Conservation (phyloP, 2,329 filamentous ascomycete species). For the Falciphora oryzae region DNA sequence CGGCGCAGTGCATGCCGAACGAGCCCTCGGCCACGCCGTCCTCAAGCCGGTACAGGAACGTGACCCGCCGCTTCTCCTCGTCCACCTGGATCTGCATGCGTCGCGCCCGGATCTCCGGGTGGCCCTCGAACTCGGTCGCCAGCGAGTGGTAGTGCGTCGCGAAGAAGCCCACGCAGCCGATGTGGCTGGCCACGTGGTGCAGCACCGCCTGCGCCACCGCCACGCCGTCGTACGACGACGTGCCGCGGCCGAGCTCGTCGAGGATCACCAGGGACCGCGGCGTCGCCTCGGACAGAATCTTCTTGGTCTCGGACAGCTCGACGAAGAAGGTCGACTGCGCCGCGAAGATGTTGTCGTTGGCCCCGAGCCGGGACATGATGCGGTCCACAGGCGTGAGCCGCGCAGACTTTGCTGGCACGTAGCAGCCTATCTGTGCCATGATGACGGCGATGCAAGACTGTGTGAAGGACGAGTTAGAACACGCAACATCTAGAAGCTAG, state of each 20-base stretch:
- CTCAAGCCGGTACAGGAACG: constrained; percentile 92
- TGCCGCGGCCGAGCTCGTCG: constrained; percentile 92
- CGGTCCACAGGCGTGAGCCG: constrained; percentile 86
- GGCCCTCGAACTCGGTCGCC: constrained; percentile 80
- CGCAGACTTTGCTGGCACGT: constrained; percentile 78
- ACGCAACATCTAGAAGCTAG: not conserved
- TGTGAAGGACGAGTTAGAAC: constrained; percentile 19
- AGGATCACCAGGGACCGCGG: constrained; percentile 92
- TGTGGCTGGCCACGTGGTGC: constrained; percentile 90
- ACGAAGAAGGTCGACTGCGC: constrained; percentile 98
- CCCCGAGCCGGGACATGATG: constrained; percentile 96
- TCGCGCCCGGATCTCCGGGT: constrained; percentile 80
- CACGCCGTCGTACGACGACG: constrained; percentile 91
- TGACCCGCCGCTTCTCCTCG: constrained; percentile 76
- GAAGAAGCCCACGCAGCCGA: constrained; percentile 93
- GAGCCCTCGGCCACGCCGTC: constrained; percentile 91
- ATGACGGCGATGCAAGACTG: constrained; percentile 93
- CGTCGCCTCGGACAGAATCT: constrained; percentile 91
- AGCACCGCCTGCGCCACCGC: constrained; percentile 94
- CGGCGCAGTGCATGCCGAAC: constrained; percentile 98
- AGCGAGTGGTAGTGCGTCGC: constrained; percentile 96
- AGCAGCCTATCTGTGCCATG: constrained; percentile 93
- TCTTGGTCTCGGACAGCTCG: constrained; percentile 94
- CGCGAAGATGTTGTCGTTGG: constrained; percentile 98
- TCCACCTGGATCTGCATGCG: constrained; percentile 96